Base-by-base conservation (phyloP, 768 basidiomycete genomes). In the Tricholoma flavovirens region DNA sequence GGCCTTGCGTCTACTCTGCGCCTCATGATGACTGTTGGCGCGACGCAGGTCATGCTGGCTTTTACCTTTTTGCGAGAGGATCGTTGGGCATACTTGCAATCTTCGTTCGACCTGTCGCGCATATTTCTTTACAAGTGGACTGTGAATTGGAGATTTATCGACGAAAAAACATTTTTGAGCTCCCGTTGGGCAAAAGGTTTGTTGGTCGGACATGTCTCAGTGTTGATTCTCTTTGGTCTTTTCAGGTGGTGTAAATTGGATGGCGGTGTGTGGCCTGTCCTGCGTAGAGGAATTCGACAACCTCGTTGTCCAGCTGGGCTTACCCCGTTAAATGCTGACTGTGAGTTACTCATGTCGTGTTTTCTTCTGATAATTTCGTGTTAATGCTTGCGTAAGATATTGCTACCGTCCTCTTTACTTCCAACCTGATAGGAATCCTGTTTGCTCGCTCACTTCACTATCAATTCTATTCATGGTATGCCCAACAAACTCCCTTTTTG, bases 381-480 rank as follows among this genome's bases (percentile, higher is more conserved):
- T 53, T 69, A 33, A 66, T 56, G 11, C 49, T n/a, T 54, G 26
- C 45, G 36, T 21, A 29, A 96, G 95, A 89, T 63, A 77, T 88
- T 51, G 80, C 85, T 17, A 89, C 88, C 1, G 77, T 93, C 21
- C 77, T 98, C 5, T 93, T 92, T 75, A 95, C 92, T 1, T 89
- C 89, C 14, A 98, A 98, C 66, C 68, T 98, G 36, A 86, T 97
- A 52, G 97, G 97, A 15, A 88, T 98, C 33, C 59, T 90, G 6
- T 97, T 91, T 67, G 92, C 97, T 19, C 84, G 97, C 17, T 98
- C 96, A 9, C 73, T 99, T 43, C 97, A 99, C 67, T 98, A 98
- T 67, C 97, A 99, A 62, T 99, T 99, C 71, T 97, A 97, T 69
- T 86, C 90, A 5, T 99, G 97, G 97, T 98, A 98, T 67, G 91